These are phyloP conservation scores for Trichoderma reesei DNA, from an alignment of 495 filamentous ascomycete genomes.

Conservation along the genomic window DNA sequence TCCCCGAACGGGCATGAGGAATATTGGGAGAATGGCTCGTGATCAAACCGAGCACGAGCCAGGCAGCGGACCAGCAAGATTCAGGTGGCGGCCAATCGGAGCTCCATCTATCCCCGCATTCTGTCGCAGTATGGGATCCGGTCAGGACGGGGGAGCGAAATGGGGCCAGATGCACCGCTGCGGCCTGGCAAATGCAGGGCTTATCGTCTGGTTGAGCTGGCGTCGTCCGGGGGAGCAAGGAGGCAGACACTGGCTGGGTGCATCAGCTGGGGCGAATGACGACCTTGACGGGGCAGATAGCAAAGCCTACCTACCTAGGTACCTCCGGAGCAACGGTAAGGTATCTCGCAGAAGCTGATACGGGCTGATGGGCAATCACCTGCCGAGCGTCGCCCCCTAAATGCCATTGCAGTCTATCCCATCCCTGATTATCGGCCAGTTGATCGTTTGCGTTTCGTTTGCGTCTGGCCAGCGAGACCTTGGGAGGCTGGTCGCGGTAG, in stretches of 20 bases:
- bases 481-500: too few relatives aligned
- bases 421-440: not conserved
- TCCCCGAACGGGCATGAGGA: not conserved
- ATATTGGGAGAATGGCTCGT: not conserved
- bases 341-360: too few relatives aligned
- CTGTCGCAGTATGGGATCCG: not conserved
- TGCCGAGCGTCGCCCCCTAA: conserved; percentile 1
- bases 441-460: not conserved
- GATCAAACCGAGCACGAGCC: not conserved
- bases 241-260: not conserved
- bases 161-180: conserved; percentile 4
- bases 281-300: not conserved
- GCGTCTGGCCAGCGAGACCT: not conserved
- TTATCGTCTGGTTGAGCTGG: conserved; percentile 6
- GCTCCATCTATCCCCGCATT: conserved; percentile 4
- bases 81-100: not conserved
- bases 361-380: not conserved
- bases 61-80: not conserved
- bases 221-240: conserved; percentile 5
- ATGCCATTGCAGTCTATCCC: not conserved
- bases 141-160: not conserved
- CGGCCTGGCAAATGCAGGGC: conserved; percentile 4
- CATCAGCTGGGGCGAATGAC: not conserved
- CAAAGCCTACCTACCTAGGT: too few relatives aligned
- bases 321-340: not conserved